phyloP scores from a whole-genome alignment of 495 filamentous ascomycete genomes.

The Durotheca rogersii region DNA sequence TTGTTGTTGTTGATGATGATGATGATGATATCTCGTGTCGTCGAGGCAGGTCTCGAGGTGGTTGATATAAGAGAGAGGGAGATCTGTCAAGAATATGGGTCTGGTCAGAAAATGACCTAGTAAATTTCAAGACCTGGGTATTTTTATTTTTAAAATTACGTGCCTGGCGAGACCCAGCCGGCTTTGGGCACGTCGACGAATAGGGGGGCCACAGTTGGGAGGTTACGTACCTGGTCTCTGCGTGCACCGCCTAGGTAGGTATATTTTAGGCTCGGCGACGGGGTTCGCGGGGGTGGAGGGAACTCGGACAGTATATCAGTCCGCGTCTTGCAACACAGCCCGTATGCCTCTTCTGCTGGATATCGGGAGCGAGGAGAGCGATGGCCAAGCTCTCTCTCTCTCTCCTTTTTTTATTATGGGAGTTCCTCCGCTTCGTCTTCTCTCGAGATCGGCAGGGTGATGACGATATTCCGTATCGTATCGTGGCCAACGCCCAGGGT shows the following conservation, averaged over 20 bases:
- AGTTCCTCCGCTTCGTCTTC: not conserved
- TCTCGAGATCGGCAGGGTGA: conserved; percentile 9
- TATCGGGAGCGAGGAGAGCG: too few species aligned
- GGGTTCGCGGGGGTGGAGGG: too few species aligned
- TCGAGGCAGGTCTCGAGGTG: conserved; percentile 1
- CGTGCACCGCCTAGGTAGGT: too few species aligned
- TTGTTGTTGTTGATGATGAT: too few species aligned
- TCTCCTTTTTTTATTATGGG: not conserved
- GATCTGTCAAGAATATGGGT: conserved; percentile 19
- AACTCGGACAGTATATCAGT: too few species aligned
- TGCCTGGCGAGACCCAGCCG: not conserved
- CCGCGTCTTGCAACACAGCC: too few species aligned
- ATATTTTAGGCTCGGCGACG: too few species aligned
- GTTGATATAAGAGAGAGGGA: conserved; percentile 11
- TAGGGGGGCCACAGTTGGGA: conserved; percentile 24
- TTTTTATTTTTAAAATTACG: conserved; percentile 29
- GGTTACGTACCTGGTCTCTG: conserved; percentile 23
- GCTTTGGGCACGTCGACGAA: conserved; percentile 19
- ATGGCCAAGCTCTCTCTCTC: not conserved
- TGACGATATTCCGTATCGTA: conserved; percentile 9
- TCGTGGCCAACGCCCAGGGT: conserved; percentile 18
- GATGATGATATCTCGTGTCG: too few species aligned
- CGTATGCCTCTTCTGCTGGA: not conserved
- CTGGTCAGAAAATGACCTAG: conserved; percentile 19
- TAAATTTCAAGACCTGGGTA: conserved; percentile 28